These are phyloP conservation scores for Dothistroma pini DNA, from an alignment of 2,329 filamentous ascomycete genomes.

Conservation along the genomic window DNA sequence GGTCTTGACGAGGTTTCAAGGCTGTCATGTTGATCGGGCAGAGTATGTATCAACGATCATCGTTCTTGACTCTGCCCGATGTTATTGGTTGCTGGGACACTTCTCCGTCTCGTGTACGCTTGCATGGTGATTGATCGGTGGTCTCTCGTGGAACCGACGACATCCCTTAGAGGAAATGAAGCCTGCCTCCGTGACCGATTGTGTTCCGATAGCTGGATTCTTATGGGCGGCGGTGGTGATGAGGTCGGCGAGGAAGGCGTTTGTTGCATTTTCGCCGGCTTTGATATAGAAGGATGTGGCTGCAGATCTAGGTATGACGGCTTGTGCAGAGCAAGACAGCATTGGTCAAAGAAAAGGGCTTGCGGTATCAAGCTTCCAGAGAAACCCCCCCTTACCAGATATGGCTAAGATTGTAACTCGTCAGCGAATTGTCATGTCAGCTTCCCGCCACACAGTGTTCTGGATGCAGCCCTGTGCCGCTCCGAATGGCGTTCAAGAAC, in stretches of 20 bases:
- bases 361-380: neutral
- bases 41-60: neutral
- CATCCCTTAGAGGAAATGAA: too few species aligned
- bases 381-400: neutral
- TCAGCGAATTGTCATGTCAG: neutral
- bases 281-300: neutral
- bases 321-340: neutral
- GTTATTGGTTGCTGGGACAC: neutral
- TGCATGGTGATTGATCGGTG: too few species aligned
- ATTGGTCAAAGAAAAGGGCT: neutral
- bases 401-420: neutral
- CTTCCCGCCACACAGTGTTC: neutral
- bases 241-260: neutral
- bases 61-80: neutral
- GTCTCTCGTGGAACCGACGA: too few species aligned
- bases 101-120: too few species aligned
- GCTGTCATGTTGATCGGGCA: constrained; percentile 3
- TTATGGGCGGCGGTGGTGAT: neutral
- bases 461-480: neutral
- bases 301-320: neutral
- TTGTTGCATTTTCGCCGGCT: neutral
- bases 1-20: neutral
- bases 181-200: too few species aligned
- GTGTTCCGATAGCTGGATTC: too few species aligned
- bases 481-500: neutral